phyloP scores from a whole-genome alignment of 345 rosid genomes.

The Streptanthus diversifolius region DNA sequence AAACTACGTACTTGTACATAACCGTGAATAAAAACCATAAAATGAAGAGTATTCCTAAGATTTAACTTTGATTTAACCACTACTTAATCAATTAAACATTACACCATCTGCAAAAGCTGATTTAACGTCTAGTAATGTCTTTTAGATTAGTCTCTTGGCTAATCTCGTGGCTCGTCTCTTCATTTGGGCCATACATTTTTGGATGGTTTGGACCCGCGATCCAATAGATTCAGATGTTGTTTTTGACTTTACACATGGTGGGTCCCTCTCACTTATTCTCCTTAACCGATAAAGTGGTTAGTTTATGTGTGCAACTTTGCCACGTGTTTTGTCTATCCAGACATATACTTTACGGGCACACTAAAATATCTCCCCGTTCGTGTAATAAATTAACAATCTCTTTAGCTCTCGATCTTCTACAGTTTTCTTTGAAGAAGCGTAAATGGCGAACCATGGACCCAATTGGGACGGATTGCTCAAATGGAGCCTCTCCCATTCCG shows the following conservation, averaged over 20 bases:
- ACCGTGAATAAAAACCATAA: too few species aligned
- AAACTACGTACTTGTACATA: too few species aligned
- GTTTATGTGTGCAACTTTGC: background rate
- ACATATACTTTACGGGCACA: background rate
- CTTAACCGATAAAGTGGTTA: background rate
- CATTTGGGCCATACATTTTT: background rate
- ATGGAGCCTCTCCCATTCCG: conserved; percentile 91
- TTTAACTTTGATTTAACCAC: too few species aligned
- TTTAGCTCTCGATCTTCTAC: background rate
- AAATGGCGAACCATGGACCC: conserved; percentile 76
- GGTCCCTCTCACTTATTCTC: background rate
- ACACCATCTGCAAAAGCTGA: too few species aligned
- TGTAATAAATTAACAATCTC: conserved; percentile 12
- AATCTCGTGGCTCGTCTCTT: too few species aligned
- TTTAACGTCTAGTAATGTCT: too few species aligned
- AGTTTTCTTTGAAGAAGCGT: background rate
- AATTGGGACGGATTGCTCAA: conserved; percentile 91
- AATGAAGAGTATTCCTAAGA: too few species aligned
- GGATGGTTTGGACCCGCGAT: background rate
- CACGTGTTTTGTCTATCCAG: conserved; percentile 28
- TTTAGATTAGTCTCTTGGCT: background rate
- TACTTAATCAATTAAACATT: too few species aligned
- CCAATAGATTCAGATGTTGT: background rate
- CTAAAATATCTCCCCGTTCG: conserved; percentile 8
- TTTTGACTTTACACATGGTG: background rate